Conservation (phyloP, 163 green algal genomes). For the Chlamydomonas reinhardtii region DNA sequence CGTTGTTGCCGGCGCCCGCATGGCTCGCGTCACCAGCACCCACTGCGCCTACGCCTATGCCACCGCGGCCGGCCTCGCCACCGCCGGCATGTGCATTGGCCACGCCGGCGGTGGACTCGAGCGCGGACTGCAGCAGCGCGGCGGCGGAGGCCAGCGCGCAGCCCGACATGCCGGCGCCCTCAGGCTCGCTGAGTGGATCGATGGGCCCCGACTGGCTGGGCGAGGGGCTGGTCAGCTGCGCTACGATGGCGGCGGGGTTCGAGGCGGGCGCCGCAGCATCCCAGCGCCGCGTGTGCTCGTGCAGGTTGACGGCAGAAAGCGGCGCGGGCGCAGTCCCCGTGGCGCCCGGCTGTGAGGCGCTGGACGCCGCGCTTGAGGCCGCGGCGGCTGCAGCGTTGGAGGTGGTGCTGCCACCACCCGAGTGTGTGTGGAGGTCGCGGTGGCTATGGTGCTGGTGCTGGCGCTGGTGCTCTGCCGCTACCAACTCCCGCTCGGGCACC, state of each 20-base stretch:
- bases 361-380: too few relatives aligned
- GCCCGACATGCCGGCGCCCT: not conserved
- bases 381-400: not conserved
- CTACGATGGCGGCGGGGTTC: not conserved
- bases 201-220: conserved; percentile 32
- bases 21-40: not conserved
- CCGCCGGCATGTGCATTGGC: not conserved
- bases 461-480: not conserved
- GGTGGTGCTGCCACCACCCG: not conserved
- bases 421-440: not conserved
- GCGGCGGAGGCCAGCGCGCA: not conserved
- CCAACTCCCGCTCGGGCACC: not conserved
- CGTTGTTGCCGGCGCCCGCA: not conserved
- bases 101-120: not conserved
- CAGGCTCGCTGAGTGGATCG: conserved; percentile 6
- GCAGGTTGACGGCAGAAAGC: conserved; percentile 24
- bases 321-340: not conserved
- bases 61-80: too few relatives aligned
- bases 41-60: not conserved
- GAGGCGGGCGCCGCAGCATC: not conserved
- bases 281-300: conserved; percentile 37
- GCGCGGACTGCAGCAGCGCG: not conserved
- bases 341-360: not conserved
- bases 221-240: conserved; percentile 29
- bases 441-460: not conserved